A percentile compares a stretch with the other conserved stretches of the same genome.
phyloP scores from a whole-genome alignment of 225 moss, liverwort and hornwort species.

The Lunularia cruciata region DNA sequence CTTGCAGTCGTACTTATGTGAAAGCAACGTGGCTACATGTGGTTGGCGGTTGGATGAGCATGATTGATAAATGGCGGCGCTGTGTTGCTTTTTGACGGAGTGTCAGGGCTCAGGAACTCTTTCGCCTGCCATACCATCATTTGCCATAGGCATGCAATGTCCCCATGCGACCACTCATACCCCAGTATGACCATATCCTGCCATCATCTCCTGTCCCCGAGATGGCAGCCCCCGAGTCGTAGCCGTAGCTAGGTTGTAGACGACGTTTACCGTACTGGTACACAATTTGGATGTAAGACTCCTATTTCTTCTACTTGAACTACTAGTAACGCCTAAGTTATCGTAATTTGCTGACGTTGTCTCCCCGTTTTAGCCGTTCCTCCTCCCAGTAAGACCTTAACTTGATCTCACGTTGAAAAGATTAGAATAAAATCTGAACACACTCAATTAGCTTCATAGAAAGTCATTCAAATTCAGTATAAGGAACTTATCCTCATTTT shows the following conservation, averaged over 20 bases:
- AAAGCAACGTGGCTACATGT: constrained; percentile 9
- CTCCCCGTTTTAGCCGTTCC: too few relatives aligned
- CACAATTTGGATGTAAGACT: too few relatives aligned
- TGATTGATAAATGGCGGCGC: constrained; percentile 49
- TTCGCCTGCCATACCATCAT: constrained; percentile 13
- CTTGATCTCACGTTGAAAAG: too few relatives aligned
- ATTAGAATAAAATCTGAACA: too few relatives aligned
- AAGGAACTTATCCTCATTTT: too few relatives aligned
- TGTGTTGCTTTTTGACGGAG: constrained; percentile 19
- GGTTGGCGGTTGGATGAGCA: constrained; percentile 14
- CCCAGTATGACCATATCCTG: not conserved
- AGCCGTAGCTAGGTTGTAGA: not conserved
- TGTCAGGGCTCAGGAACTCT: constrained; percentile 24
- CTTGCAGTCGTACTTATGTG: constrained; percentile 9
- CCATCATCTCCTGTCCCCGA: too few relatives aligned
- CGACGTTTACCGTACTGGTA: not conserved
- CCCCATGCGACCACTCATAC: constrained; percentile 14
- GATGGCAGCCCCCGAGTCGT: not conserved
- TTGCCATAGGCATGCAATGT: constrained; percentile 14
- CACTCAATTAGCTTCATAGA: too few relatives aligned
- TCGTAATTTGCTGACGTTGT: too few relatives aligned
- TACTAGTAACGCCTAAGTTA: too few relatives aligned
- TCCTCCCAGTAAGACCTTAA: too few relatives aligned
- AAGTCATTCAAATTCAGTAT: too few relatives aligned
- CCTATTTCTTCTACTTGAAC: too few relatives aligned